Conservation (phyloP, 768 basidiomycete genomes). For the Lactarius sanguifluus region DNA sequence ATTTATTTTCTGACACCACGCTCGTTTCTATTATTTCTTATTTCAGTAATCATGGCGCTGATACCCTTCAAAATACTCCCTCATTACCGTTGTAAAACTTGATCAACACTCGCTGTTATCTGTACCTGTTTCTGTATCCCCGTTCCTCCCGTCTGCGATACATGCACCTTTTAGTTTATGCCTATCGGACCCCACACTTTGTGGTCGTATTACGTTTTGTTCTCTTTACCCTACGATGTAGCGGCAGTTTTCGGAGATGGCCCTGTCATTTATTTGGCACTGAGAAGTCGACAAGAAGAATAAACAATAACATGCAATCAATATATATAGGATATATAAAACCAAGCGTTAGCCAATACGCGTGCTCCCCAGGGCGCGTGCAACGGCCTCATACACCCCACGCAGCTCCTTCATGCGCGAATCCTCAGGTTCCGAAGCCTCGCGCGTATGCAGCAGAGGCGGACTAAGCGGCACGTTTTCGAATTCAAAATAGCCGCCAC, state of each 20-base stretch:
- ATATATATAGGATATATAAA: neutral
- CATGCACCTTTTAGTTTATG: slow-evolving; percentile 7
- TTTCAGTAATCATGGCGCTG: neutral
- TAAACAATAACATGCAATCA: neutral
- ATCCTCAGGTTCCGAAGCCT: slow-evolving; percentile 19
- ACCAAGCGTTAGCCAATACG: neutral
- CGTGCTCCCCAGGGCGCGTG: slow-evolving; percentile 22
- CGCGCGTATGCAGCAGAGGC: slow-evolving; percentile 25
- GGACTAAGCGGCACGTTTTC: slow-evolving; percentile 29
- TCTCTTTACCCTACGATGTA: slow-evolving; percentile 10
- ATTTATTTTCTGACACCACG: slow-evolving; percentile 5
- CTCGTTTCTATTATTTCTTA: slow-evolving; percentile 5
- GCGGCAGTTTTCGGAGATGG: neutral
- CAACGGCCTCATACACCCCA: slow-evolving; percentile 27
- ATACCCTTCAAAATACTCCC: slow-evolving; percentile 14
- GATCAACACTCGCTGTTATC: slow-evolving; percentile 8
- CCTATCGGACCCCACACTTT: slow-evolving; percentile 5
- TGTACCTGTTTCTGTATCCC: slow-evolving; percentile 21
- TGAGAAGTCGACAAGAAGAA: neutral
- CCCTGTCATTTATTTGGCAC: neutral
- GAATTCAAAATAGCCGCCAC: slow-evolving; percentile 4
- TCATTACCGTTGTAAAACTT: slow-evolving; percentile 6
- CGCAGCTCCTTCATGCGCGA: slow-evolving; percentile 17
- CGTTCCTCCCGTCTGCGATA: slow-evolving; percentile 16
- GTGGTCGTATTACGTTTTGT: slow-evolving; percentile 13